Base-by-base conservation (phyloP, 2,329 filamentous ascomycete species). In the Alternaria conjuncta region DNA sequence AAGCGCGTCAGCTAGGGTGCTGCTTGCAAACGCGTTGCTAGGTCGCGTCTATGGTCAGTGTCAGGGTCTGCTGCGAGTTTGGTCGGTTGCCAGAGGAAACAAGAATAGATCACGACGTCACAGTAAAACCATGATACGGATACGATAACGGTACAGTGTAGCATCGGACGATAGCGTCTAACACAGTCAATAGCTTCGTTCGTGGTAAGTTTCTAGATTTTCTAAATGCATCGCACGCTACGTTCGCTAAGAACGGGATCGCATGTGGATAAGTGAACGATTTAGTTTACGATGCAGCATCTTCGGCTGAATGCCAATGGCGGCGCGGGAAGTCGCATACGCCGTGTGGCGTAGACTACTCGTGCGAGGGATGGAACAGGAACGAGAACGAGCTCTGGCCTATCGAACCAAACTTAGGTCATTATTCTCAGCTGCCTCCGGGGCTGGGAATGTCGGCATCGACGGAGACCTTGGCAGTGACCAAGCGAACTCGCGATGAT, bases 51-150 rank as follows among this genome's bases (percentile, higher is more conserved):
- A 10, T 13, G 4, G 44, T 46, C 47, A 50, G 50, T 50, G 57
- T 45, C 41, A 43, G 30, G 57, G 21, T 25, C 49, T 25, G 46
- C 28, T 51, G 54, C 36, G 43, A 26, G 54, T 57, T 57, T 32
- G 54, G 13, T 53, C 25, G 32, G 26, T 51, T 28, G 56, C 55
- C 28, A 57, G 13, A 21, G 23, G 46, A n/a, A 53, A 36, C 54
- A 26, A n/a, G 30, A 41, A 50, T 53, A 43, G 28, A 53, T 54
- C 21, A 57, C 60, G 47, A 62, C 60, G 60, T 62, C 60, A 61
- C 55, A 13, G 49, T 25, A n/a, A 18, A 20, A 5, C 18, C 4
- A 44, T 41, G 28, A 61, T 30, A 53, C 55, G 55, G 23, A 58
- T 58, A 54, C 60, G 55, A 51, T 10, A 21, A 43, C 21, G 36